Conservation (phyloP, 139 green algal genomes). For the Picochlorum sp. region DNA sequence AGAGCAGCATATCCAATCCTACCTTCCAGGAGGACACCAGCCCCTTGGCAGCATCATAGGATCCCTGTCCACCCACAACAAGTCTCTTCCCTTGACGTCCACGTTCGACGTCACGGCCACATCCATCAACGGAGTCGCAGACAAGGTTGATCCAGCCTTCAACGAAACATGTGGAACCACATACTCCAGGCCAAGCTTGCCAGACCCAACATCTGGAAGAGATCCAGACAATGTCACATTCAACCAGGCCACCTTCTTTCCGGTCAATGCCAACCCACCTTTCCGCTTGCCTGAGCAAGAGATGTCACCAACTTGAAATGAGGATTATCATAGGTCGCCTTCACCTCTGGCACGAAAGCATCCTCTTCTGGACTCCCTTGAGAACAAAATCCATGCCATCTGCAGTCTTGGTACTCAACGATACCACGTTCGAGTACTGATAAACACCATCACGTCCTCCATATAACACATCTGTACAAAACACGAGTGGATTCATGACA, state of each 20-base stretch:
- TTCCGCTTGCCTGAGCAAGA: slow-evolving; percentile 29
- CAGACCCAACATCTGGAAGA: slow-evolving; percentile 31
- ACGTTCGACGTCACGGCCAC: slow-evolving; percentile 20
- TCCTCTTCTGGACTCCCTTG: slow-evolving; percentile 18
- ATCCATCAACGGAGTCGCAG: slow-evolving; percentile 35
- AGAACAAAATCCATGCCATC: slow-evolving; percentile 48
- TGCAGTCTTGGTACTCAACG: slow-evolving; percentile 32
- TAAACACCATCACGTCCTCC: slow-evolving; percentile 34
- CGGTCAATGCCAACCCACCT: slow-evolving; percentile 21
- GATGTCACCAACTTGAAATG: slow-evolving; percentile 28
- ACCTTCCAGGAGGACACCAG: slow-evolving; percentile 29
- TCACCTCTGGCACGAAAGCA: slow-evolving; percentile 30
- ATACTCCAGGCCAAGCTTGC: slow-evolving; percentile 37
- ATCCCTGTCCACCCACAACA: slow-evolving; percentile 28
- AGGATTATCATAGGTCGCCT: slow-evolving; percentile 29
- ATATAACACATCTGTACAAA: slow-evolving; percentile 40
- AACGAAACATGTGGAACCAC: slow-evolving; percentile 33
- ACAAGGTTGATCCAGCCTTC: slow-evolving; percentile 25
- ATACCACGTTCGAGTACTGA: slow-evolving; percentile 35
- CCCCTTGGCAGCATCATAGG: slow-evolving; percentile 37
- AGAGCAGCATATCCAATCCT: slow-evolving; percentile 31
- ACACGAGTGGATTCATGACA: not conserved
- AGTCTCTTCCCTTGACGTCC: slow-evolving; percentile 1
- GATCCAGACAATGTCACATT: slow-evolving; percentile 27
- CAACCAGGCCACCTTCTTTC: slow-evolving; percentile 35